phyloP scores from a whole-genome alignment of 1,284 basidiomycete species.

The Lentinula novae-zelandiae region DNA sequence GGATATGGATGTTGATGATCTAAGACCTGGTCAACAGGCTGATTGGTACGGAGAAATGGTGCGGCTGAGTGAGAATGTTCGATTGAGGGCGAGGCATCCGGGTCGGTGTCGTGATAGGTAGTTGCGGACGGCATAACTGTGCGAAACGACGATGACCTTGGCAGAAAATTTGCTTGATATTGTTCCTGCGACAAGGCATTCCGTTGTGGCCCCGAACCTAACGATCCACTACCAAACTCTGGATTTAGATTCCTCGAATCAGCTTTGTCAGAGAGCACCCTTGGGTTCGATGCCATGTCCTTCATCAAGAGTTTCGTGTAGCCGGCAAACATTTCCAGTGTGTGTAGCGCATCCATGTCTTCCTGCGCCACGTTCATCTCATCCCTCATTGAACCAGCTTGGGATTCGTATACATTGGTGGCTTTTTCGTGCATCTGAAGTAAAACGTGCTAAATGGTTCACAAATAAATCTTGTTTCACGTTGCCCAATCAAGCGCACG shows the following conservation, averaged over 20 bases:
- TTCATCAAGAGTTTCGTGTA: neutral
- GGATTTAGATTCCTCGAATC: no score
- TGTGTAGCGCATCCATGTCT: neutral
- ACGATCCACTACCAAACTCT: neutral
- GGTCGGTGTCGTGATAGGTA: neutral
- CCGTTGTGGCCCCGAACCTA: no score
- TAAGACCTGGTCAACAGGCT: neutral
- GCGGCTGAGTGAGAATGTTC: neutral
- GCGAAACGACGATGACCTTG: neutral
- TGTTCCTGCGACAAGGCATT: neutral
- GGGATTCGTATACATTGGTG: neutral
- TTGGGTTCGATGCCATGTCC: neutral
- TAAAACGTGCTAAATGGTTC: neutral
- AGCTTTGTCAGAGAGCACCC: neutral
- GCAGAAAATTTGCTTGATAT: neutral
- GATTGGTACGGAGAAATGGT: neutral
- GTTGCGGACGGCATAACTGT: neutral
- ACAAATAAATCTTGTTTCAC: no score
- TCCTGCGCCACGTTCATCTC: neutral
- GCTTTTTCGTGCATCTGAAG: neutral
- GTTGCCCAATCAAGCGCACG: neutral
- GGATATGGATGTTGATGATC: neutral
- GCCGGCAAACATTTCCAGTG: neutral
- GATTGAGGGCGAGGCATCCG: neutral
- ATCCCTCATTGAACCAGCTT: neutral